Conservation (phyloP, 139 green algal genomes). For the Asterochloris erici region DNA sequence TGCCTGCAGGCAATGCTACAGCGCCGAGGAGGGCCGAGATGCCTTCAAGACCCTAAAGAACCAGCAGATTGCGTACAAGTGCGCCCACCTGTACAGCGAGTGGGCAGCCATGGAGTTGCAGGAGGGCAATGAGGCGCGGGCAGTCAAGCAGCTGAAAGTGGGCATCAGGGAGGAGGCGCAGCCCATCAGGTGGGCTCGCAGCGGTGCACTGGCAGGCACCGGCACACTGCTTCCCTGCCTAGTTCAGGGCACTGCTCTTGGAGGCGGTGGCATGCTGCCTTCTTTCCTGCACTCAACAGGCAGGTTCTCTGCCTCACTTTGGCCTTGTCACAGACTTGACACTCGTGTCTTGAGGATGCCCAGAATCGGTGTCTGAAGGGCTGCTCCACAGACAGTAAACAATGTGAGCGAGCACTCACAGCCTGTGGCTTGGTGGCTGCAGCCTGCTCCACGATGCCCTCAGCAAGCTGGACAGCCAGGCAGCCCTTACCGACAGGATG, state of each 20-base stretch:
- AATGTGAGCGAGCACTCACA: not conserved
- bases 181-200: not conserved
- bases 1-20: not conserved
- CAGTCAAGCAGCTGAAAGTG: constrained; percentile 10
- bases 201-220: not conserved
- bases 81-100: constrained; percentile 59
- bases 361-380: not conserved
- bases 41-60: constrained; percentile 84
- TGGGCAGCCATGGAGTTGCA: constrained; percentile 74
- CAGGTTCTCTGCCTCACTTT: not conserved
- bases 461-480: constrained; percentile 1
- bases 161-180: constrained; percentile 13
- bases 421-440: not conserved
- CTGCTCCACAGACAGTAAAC: not conserved
- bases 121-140: not conserved
- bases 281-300: too few relatives aligned
- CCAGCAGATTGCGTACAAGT: constrained; percentile 56
- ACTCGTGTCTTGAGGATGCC: too few relatives aligned
- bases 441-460: constrained; percentile 8
- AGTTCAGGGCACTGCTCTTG: not conserved
- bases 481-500: too few relatives aligned
- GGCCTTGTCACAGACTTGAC: not conserved
- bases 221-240: not conserved
- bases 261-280: not conserved
- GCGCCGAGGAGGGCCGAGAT: constrained; percentile 76